Base-by-base conservation (phyloP, 768 basidiomycete genomes). In the Lepiota venenata region DNA sequence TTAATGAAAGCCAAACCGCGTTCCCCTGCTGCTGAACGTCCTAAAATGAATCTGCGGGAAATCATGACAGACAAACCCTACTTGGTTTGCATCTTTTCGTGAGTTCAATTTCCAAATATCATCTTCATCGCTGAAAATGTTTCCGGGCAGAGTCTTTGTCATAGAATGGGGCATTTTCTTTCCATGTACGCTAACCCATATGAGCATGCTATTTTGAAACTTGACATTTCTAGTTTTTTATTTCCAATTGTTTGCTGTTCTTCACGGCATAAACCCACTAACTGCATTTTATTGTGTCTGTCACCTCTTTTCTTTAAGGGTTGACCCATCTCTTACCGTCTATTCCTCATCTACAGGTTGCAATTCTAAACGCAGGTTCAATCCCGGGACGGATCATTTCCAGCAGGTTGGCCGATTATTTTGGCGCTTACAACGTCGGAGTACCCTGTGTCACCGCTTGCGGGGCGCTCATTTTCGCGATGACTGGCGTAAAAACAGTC, bases 211-310 rank as follows among this genome's bases (percentile, higher is more conserved):
- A 36, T 49, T 25, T 21, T 35, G 5, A 37, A 36, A 22, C 25
- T 18, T 29, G 36, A n/a, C 20, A 27, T 12, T 42, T 15, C 20
- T 16, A 60, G 56, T 56, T 25, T 63, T 74, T 57, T 76, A 71
- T 50, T 48, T 74, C 7, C 75, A 76, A 50, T 55, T 75, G 15
- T 68, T 68, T 50, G 61, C 73, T 0, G 51, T 67, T 27, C 42
- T 58, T 10, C 71, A 70, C 47, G 63, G 66, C 4, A 55, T 69
- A 8, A 56, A 66, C 25, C 39, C 56, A 7, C 59, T 50, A 9
- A 55, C 67, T 5, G 67, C 67, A 0, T 66, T 70, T 50, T 70
- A 72, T 50, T 57, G 64, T 2, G 69, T 71, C 47, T 41, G 60
- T 25, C 44, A 3, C 38, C 36, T 6, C n/a, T 29, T 55, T 9